phyloP scores from a whole-genome alignment of 2,329 filamentous ascomycete species.

The Trichoderma pleuroti region DNA sequence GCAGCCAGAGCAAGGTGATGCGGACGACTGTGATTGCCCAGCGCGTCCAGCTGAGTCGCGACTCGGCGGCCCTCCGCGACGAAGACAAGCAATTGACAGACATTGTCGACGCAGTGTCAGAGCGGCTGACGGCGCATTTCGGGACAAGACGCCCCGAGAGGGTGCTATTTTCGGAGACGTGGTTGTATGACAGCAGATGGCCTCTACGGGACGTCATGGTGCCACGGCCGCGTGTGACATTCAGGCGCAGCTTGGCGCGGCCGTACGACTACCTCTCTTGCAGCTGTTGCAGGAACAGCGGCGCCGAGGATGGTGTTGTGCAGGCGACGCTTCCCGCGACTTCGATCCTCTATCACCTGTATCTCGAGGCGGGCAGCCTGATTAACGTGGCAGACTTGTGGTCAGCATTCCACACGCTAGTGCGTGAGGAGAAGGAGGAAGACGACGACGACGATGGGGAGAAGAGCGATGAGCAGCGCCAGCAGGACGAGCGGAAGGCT shows the following conservation, averaged over 20 bases:
- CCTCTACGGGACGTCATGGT: slow-evolving; percentile 72
- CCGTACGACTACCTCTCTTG: slow-evolving; percentile 78
- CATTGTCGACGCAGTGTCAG: slow-evolving; percentile 52
- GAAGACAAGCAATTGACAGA: slow-evolving; percentile 68
- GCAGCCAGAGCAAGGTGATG: slow-evolving; percentile 64
- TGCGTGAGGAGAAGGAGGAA: slow-evolving; percentile 40
- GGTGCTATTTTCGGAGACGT: slow-evolving; percentile 65
- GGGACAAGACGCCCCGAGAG: slow-evolving; percentile 32
- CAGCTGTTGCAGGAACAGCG: slow-evolving; percentile 57
- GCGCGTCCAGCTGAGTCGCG: slow-evolving; percentile 74
- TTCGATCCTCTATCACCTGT: slow-evolving; percentile 73
- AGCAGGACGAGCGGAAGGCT: slow-evolving; percentile 50
- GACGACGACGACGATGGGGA: slow-evolving; percentile 47
- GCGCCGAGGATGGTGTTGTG: slow-evolving; percentile 40
- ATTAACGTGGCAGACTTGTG: slow-evolving; percentile 79
- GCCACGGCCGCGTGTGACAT: slow-evolving; percentile 64
- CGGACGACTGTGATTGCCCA: slow-evolving; percentile 78
- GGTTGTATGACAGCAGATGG: slow-evolving; percentile 69
- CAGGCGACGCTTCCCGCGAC: slow-evolving; percentile 64
- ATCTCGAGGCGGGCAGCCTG: slow-evolving; percentile 70
- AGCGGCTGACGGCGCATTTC: slow-evolving; percentile 28
- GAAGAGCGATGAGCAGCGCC: slow-evolving; percentile 34
- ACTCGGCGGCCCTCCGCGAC: slow-evolving; percentile 66
- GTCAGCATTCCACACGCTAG: slow-evolving; percentile 68
- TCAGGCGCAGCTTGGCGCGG: slow-evolving; percentile 67